A percentile compares a stretch with the other conserved stretches of the same genome.
These are phyloP conservation scores for Termitomyces sp. DNA, from an alignment of 768 basidiomycete species.

Conservation along the genomic window DNA sequence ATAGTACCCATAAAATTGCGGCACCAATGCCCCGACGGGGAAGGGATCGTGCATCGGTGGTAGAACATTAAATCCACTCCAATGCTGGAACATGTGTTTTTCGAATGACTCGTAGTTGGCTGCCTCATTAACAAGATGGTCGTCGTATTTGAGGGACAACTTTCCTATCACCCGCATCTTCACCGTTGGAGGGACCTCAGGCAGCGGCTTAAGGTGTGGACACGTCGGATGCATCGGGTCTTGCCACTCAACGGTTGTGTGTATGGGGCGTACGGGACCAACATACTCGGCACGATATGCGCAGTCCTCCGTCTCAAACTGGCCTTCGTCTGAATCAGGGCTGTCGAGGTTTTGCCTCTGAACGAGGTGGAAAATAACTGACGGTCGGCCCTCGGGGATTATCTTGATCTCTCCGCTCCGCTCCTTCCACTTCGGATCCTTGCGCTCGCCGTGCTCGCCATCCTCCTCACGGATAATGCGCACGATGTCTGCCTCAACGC, in stretches of 20 bases:
- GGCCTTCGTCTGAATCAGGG: background rate
- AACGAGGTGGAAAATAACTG: constrained; percentile 2
- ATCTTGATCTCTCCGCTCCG: constrained; percentile 5
- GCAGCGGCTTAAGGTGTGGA: constrained; percentile 19
- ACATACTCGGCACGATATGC: constrained; percentile 1
- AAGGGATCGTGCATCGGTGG: constrained; percentile 39
- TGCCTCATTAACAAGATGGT: constrained; percentile 37
- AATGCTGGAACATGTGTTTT: constrained; percentile 43
- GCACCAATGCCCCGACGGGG: constrained; percentile 48
- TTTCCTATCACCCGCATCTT: constrained; percentile 42
- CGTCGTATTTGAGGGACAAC: constrained; percentile 34
- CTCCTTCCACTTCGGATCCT: constrained; percentile 12
- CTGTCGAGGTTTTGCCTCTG: background rate
- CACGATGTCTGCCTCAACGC: constrained; percentile 29
- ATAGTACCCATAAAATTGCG: constrained; percentile 67
- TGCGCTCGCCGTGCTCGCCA: constrained; percentile 19
- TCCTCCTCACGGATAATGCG: constrained; percentile 22
- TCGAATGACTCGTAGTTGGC: constrained; percentile 43
- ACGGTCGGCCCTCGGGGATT: constrained; percentile 1
- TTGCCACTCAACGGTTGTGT: constrained; percentile 27
- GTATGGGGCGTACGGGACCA: constrained; percentile 14
- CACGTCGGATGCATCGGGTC: constrained; percentile 28
- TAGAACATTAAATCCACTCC: constrained; percentile 45
- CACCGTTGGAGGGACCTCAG: constrained; percentile 28
- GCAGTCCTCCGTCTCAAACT: background rate